phyloP scores from a whole-genome alignment of 2,329 filamentous ascomycete genomes.

The Cercospora sp. region DNA sequence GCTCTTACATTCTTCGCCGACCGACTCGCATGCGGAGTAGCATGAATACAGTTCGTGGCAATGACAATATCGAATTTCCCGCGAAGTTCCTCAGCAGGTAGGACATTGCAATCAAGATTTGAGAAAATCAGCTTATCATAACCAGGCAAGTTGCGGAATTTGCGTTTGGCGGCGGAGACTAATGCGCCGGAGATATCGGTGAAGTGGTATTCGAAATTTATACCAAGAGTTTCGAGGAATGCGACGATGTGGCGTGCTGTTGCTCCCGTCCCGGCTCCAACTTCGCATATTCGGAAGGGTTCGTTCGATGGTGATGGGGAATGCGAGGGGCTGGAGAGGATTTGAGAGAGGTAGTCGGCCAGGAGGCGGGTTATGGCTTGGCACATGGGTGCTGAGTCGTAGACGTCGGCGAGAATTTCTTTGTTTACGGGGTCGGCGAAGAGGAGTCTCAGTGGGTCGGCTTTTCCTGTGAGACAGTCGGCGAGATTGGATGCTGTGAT shows the following conservation, averaged over 20 bases:
- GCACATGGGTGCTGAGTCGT: slow-evolving; percentile 15
- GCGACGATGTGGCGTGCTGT: slow-evolving; percentile 43
- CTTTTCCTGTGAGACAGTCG: slow-evolving; percentile 9
- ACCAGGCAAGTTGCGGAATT: background rate
- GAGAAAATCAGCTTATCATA: slow-evolving; percentile 30
- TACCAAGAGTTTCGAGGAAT: slow-evolving; percentile 26
- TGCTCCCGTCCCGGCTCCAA: slow-evolving; percentile 49
- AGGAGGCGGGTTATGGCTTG: slow-evolving; percentile 15
- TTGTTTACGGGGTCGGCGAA: slow-evolving; percentile 10
- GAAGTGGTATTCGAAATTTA: slow-evolving; percentile 46
- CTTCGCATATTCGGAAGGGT: slow-evolving; percentile 43
- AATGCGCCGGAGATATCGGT: slow-evolving; percentile 46
- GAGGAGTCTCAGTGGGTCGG: slow-evolving; percentile 11
- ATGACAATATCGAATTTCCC: slow-evolving; percentile 36
- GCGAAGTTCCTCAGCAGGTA: background rate
- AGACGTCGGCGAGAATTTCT: slow-evolving; percentile 12
- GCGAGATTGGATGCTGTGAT: slow-evolving; percentile 16
- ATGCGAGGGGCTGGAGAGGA: background rate
- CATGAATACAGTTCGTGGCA: slow-evolving; percentile 43
- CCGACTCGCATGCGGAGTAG: slow-evolving; percentile 36
- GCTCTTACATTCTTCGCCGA: slow-evolving; percentile 35
- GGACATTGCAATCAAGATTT: slow-evolving; percentile 29
- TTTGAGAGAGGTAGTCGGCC: slow-evolving; percentile 3
- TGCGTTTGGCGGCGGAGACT: slow-evolving; percentile 28
- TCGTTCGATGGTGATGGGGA: background rate